Evolutionary conservation across 176 grass and related monocot species (phyloP).

Genomic region (Thinopyrum elongatum): DNA sequence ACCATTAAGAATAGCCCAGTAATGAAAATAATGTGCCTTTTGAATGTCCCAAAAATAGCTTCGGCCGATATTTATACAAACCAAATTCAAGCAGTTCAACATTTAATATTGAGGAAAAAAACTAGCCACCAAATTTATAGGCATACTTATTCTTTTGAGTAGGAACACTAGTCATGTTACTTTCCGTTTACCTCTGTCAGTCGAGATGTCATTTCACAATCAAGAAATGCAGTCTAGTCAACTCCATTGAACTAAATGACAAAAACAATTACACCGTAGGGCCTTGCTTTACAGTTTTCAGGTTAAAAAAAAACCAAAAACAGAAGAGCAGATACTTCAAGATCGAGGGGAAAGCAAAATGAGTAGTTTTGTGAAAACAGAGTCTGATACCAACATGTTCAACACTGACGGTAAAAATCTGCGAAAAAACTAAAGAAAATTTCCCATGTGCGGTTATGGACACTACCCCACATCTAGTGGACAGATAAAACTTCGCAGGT

Average conservation of each 20-base stretch:
- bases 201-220: conserved; percentile 19
- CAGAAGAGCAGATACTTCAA: neutral
- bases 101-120: neutral
- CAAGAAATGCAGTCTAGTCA: conserved; percentile 19
- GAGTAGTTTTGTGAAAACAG: neutral
- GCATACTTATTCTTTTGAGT: neutral
- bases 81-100: neutral
- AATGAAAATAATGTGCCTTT: too few relatives aligned
- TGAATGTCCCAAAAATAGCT: neutral
- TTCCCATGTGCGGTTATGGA: neutral
- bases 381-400: neutral
- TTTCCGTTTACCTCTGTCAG: conserved; percentile 6
- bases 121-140: neutral
- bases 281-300: neutral
- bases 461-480: neutral
- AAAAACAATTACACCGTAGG: neutral
- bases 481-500: neutral
- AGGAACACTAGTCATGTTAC: neutral
- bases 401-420: neutral
- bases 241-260: conserved; percentile 12
- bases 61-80: neutral
- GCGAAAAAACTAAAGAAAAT: neutral
- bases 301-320: too few relatives aligned
- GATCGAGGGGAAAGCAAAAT: neutral
- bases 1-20: neutral